These are phyloP conservation scores for Asclepias syriaca DNA, from an alignment of 257 asterid genomes.

Conservation along the genomic window DNA sequence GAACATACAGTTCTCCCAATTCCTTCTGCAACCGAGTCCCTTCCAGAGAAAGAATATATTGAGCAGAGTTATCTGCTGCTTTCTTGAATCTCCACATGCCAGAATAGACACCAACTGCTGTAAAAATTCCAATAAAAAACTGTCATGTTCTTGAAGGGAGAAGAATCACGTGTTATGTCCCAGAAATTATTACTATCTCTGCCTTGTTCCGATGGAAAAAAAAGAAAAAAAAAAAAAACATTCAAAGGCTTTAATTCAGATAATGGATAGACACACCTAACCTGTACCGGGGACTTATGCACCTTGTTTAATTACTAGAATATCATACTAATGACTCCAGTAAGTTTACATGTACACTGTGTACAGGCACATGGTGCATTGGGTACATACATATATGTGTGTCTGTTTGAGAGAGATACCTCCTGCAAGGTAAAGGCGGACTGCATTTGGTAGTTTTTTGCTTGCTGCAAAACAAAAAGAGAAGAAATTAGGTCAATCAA, in stretches of 20 bases:
- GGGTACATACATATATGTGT: neutral
- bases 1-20: slow-evolving; percentile 57
- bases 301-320: neutral
- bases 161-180: neutral
- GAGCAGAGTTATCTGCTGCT: slow-evolving; percentile 34
- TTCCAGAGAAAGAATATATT: slow-evolving; percentile 56
- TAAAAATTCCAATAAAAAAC: slow-evolving; percentile 7
- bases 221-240: neutral
- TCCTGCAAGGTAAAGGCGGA: slow-evolving; percentile 27
- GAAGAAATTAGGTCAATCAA: slow-evolving; percentile 18
- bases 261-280: neutral
- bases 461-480: slow-evolving; percentile 44
- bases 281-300: neutral
- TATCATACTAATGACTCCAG: neutral
- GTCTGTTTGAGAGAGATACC: slow-evolving; percentile 33
- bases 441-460: slow-evolving; percentile 23
- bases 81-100: slow-evolving; percentile 34
- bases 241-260: neutral
- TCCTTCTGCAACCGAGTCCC: slow-evolving; percentile 74
- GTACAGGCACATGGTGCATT: neutral
- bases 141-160: neutral
- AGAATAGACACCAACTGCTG: slow-evolving; percentile 42
- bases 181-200: neutral
- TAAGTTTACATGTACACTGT: neutral
- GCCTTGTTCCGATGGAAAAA: neutral